Conservation (phyloP, 768 basidiomycete genomes). For the Trametes gibbosa region DNA sequence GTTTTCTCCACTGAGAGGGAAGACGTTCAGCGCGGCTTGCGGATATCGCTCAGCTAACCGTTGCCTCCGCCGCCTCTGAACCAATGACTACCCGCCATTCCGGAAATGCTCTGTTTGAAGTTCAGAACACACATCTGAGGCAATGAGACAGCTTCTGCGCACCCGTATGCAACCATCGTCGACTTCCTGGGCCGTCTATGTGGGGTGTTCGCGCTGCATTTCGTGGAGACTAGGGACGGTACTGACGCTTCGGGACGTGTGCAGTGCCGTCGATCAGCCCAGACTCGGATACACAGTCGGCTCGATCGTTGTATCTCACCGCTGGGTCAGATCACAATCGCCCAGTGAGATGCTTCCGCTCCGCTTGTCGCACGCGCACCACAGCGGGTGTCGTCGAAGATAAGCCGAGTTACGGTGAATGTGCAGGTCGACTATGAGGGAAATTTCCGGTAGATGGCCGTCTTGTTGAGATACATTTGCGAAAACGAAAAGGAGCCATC, state of each 20-base stretch:
- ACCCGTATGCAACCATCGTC: too few relatives aligned
- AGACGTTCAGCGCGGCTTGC: slow-evolving; percentile 3
- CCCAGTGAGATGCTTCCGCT: slow-evolving; percentile 3
- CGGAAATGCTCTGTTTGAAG: neutral
- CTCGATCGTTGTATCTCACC: neutral
- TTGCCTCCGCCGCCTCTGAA: neutral
- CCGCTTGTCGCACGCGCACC: neutral
- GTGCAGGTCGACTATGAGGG: neutral
- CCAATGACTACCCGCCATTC: neutral
- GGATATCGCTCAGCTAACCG: neutral
- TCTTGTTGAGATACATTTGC: too few relatives aligned
- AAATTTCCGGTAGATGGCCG: too few relatives aligned
- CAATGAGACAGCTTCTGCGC: too few relatives aligned
- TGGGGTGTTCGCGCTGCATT: neutral
- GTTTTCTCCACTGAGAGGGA: slow-evolving; percentile 1
- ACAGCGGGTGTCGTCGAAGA: neutral
- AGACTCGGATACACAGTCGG: neutral
- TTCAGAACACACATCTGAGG: too few relatives aligned
- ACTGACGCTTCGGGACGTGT: neutral
- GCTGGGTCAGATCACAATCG: neutral
- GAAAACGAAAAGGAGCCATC: too few relatives aligned
- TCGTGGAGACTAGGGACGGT: neutral
- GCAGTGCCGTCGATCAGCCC: neutral
- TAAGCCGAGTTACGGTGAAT: neutral
- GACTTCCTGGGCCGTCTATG: too few relatives aligned